Evolutionary conservation across 2,329 filamentous ascomycete genomes (phyloP), one percentile per base, ranked within the genome.

Genomic region (Cadophora gregata): DNA sequence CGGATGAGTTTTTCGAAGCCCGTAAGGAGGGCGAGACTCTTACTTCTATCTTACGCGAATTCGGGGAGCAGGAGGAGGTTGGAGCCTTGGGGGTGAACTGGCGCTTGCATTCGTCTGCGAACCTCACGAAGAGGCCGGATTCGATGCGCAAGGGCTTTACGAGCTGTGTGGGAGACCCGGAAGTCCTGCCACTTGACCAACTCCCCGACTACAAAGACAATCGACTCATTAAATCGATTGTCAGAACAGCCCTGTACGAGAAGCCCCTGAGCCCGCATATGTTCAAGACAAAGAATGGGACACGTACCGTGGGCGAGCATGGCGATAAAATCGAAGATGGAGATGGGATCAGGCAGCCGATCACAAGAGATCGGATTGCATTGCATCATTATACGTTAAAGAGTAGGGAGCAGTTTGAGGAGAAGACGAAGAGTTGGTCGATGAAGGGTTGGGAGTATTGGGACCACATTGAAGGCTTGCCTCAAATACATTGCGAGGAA

Each of bases 301-400:
- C 67, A 2, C 58, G 65, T 48, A 72, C 68, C 10, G 72, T 77
- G 5, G 73, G 75, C 48, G 76, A 77, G 61, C 51, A 73, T 55
- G 69, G 71, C 19, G 72, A 75, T 51, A 19, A 47, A 36, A 51
- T 73, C 10, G 67, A 66, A 6, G 33, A 36, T 29, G 60, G 60
- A 6, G 48, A 53, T 45, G 60, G 47, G 5, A 42, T 51, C 24
- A 53, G 60, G 29, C 50, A 53, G 25, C 62, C 67, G 16, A 69
- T 68, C 42, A 76, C 74, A 16, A 73, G 74, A 36, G 69, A 75
- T 50, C 65, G 74, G 29, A 71, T 79, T 56, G 71, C 71, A 2
- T 55, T 79, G 62, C 77, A 78, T 65, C 77, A 78, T 63, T 79
- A 78, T 68, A 75, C 75, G 4, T 62, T 75, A 50, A 77, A 78